These are phyloP conservation scores for button mushroom (Agaricus bisporus) DNA, from an alignment of 768 basidiomycete genomes.

Conservation along the genomic window DNA sequence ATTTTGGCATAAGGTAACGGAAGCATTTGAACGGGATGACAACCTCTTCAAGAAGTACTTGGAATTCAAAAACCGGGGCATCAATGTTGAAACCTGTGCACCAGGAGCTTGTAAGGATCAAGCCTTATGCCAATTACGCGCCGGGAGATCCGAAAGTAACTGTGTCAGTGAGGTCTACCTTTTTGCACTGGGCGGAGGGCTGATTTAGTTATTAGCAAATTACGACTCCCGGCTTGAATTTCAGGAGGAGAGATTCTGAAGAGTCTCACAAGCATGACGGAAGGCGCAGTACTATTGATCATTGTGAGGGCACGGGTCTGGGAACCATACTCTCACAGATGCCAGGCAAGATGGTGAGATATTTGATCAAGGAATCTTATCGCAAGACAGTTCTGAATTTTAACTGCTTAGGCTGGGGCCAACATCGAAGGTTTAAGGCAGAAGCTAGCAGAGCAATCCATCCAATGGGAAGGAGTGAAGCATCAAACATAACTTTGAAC, in stretches of 20 bases:
- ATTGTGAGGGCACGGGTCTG: slow-evolving; percentile 26
- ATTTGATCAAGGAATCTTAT: neutral
- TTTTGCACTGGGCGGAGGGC: slow-evolving; percentile 5
- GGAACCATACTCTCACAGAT: slow-evolving; percentile 21
- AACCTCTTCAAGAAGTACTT: slow-evolving; percentile 41
- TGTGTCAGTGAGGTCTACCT: slow-evolving; percentile 25
- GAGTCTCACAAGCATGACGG: neutral
- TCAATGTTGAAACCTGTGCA: slow-evolving; percentile 25
- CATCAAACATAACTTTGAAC: too few relatives aligned
- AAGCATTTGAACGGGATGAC: slow-evolving; percentile 42
- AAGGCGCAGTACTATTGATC: slow-evolving; percentile 13
- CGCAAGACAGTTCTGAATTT: neutral
- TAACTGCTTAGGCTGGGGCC: neutral
- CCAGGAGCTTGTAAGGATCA: slow-evolving; percentile 29
- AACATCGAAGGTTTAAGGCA: neutral
- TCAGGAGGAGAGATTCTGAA: slow-evolving; percentile 14
- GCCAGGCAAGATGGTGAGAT: slow-evolving; percentile 4
- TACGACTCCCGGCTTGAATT: slow-evolving; percentile 19
- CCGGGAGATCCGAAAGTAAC: slow-evolving; percentile 35
- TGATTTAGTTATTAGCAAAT: slow-evolving; percentile 14
- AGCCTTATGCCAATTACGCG: slow-evolving; percentile 38
- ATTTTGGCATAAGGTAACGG: slow-evolving; percentile 60
- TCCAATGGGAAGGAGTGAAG: too few relatives aligned
- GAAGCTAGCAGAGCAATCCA: neutral
- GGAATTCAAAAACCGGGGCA: slow-evolving; percentile 35